Base-by-base conservation (phyloP, 1,284 basidiomycete species). In the Papiliotrema laurentii region DNA sequence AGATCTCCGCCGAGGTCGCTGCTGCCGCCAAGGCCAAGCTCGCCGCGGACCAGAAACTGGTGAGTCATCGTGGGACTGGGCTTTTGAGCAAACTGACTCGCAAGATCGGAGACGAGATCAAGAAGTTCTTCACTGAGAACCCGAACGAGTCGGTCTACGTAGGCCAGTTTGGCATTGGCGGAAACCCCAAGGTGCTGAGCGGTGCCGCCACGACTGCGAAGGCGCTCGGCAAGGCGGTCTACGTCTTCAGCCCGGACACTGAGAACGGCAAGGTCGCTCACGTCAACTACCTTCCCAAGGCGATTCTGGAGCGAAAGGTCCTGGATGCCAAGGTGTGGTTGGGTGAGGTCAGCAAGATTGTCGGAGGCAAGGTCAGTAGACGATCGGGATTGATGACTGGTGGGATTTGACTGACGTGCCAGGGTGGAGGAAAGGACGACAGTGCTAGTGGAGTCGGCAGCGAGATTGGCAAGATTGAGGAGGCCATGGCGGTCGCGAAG, bases 341-440 rank as follows among this genome's bases (percentile, higher is more conserved):
- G 27, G 74, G 78, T n/a, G 81, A 81, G 48, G 84, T 93, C 6
- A 78, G 80, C 7, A 84, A 84, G 40, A 74, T 92, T 5, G 61
- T 96, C 13, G 90, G 91, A 34, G 92, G 93, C 42, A 96, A 93
- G 83, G 88, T 87, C 58, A 56, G 63, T 58, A 3, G 13, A 6
- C 9, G 2, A 19, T 34, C 25, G 19, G 5, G 5, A 10, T 36
- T 14, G 7, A 26, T 5, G 28, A 33, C 10, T 21, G 22, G 73
- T 58, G 31, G 7, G 25, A 39, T n/a, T 24, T 42, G 7, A 56
- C 55, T 46, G 47, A 54, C 37, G 22, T 36, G 39, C 9, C n/a
- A 90, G 87, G 89, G 89, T 51, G 92, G 92, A 51, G 92, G 92
- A 19, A 94, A 91, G 75, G 87, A 89, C 52, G 92, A 96, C 42